Evolutionary conservation across 176 grass and related monocot genomes (phyloP).

Genomic region (Eleusine indica): DNA sequence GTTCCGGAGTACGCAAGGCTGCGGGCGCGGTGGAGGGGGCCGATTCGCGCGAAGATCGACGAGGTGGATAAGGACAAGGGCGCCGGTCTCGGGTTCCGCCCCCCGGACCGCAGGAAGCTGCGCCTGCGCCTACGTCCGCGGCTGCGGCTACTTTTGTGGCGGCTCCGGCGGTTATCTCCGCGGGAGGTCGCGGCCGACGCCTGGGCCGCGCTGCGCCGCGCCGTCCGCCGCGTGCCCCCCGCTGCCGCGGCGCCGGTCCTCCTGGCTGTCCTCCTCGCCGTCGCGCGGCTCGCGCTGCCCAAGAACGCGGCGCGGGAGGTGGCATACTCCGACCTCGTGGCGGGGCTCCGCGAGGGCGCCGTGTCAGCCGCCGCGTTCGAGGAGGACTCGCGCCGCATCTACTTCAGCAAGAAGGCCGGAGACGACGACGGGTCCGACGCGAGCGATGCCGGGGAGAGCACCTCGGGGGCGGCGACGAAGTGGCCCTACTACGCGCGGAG

Average conservation of each 20-base stretch:
- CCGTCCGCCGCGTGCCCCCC: conserved; percentile 41
- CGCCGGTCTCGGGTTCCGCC: conserved; percentile 40
- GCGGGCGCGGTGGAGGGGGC: conserved; percentile 33
- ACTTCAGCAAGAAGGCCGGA: conserved; percentile 54
- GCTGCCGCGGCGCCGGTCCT: conserved; percentile 44
- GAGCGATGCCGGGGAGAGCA: conserved; percentile 22
- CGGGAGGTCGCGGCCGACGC: conserved; percentile 40
- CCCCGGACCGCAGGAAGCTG: conserved; percentile 38
- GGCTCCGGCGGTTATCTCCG: conserved; percentile 47
- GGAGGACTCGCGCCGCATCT: conserved; percentile 86
- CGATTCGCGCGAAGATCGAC: conserved; percentile 44
- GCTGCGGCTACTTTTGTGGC: conserved; percentile 40
- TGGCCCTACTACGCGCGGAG: conserved; percentile 76
- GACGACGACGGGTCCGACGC: conserved; percentile 14
- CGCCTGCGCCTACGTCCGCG: conserved; percentile 31
- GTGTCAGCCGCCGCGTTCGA: conserved; percentile 67
- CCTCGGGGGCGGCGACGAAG: conserved; percentile 17
- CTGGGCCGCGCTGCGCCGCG: conserved; percentile 30
- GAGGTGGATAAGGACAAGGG: conserved; percentile 44
- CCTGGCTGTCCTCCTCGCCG: conserved; percentile 53
- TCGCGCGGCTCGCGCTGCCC: conserved; percentile 51
- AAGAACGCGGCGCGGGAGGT: conserved; percentile 62
- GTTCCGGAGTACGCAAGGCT: background rate
- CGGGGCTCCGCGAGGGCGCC: conserved; percentile 53
- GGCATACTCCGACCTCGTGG: conserved; percentile 79